Evolutionary conservation across 2,329 filamentous ascomycete genomes (phyloP).

Genomic region (Monosporascus cannonballus): DNA sequence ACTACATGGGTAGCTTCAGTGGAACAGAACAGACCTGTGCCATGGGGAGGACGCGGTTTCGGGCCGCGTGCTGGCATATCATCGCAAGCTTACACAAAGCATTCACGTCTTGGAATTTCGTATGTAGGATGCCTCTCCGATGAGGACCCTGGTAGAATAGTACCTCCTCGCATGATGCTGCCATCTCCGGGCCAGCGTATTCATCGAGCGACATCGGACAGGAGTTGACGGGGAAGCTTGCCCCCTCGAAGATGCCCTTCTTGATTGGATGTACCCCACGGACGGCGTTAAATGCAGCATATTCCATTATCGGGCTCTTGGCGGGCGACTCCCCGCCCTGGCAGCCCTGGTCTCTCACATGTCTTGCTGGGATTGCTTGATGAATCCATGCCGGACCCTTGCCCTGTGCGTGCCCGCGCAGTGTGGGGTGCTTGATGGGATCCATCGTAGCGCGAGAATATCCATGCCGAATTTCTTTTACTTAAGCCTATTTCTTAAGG

Average conservation of each 20-base stretch:
- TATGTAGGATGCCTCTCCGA: background rate
- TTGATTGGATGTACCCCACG: background rate
- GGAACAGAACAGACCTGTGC: no score
- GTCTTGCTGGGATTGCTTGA: background rate
- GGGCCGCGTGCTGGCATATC: background rate
- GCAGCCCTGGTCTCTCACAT: background rate
- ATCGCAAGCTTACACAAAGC: background rate
- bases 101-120: background rate
- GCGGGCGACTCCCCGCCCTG: background rate
- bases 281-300: no score
- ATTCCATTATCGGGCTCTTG: no score
- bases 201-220: background rate
- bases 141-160: background rate
- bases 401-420: background rate
- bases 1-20: no score
- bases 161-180: background rate
- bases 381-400: background rate
- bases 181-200: background rate
- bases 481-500: slow-evolving; percentile 4
- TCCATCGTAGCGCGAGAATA: slow-evolving; percentile 1
- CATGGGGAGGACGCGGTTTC: no score
- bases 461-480: slow-evolving; percentile 8
- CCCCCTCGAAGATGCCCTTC: background rate
- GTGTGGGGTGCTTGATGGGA: slow-evolving; percentile 1
- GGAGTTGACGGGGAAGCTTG: background rate